Evolutionary conservation across 768 basidiomycete genomes (phyloP).

Genomic region (Inosperma sp.): DNA sequence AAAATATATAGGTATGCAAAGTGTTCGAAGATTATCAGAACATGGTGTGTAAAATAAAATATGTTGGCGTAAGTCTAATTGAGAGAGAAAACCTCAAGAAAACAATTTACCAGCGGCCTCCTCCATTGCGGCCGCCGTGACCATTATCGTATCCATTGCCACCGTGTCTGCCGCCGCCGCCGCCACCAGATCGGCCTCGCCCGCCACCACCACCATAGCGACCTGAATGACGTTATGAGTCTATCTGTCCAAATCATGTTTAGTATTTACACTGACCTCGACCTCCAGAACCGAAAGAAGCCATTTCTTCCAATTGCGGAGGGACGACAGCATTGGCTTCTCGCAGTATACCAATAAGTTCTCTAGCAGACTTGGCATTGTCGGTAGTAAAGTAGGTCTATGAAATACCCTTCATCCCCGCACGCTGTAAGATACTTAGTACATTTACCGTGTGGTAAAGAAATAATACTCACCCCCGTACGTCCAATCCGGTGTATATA

Average conservation of each 20-base stretch:
- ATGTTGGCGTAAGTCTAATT: constrained; percentile 6
- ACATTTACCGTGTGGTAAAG: constrained; percentile 12
- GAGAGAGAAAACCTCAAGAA: background rate
- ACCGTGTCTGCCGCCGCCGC: constrained; percentile 36
- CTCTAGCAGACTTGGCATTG: constrained; percentile 90
- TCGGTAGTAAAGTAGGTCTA: constrained; percentile 98
- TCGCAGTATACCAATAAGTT: constrained; percentile 77
- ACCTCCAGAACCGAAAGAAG: constrained; percentile 76
- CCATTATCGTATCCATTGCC: constrained; percentile 41
- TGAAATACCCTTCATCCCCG: constrained; percentile 85
- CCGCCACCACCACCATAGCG: no score
- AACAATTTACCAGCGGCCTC: constrained; percentile 33
- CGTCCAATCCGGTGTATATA: constrained; percentile 99
- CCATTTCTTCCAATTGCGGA: constrained; percentile 91
- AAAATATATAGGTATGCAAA: no score
- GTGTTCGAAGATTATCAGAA: constrained; percentile 1
- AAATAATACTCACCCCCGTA: constrained; percentile 65
- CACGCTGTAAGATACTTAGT: constrained; percentile 54
- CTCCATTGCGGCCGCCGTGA: constrained; percentile 43
- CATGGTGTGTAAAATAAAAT: background rate
- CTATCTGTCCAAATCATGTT: constrained; percentile 11
- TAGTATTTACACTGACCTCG: constrained; percentile 46
- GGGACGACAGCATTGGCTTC: constrained; percentile 87
- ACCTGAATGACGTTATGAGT: no score
- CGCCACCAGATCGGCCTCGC: constrained; percentile 61